Conservation (phyloP, 164 flowering plant species). For the Platanus orientalis region DNA sequence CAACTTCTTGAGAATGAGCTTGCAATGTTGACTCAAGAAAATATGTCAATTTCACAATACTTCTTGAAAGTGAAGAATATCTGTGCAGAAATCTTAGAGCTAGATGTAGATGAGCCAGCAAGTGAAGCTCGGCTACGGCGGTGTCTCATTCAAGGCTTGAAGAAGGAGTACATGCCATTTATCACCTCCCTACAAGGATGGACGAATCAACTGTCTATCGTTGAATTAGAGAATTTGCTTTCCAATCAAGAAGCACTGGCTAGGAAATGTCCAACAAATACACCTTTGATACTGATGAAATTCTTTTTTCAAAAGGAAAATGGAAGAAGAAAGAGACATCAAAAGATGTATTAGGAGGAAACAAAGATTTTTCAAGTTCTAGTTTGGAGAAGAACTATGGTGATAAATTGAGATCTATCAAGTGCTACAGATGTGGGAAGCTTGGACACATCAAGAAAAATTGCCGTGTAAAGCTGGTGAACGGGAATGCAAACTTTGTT, state of each 20-base stretch:
- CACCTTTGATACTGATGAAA: conserved; percentile 2
- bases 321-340: not conserved
- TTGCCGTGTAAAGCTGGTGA: not conserved
- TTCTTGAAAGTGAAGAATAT: conserved; percentile 11
- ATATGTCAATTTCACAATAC: conserved; percentile 2
- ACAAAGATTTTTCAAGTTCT: no score
- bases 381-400: not conserved
- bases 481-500: no score
- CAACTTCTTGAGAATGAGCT: conserved; percentile 5
- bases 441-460: conserved; percentile 4
- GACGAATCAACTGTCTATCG: conserved; percentile 11
- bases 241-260: conserved; percentile 11
- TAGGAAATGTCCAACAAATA: conserved; percentile 5
- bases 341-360: no score
- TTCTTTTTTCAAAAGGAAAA: no score
- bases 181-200: conserved; percentile 15
- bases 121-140: conserved; percentile 7
- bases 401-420: conserved; percentile 5
- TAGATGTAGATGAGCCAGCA: conserved; percentile 7
- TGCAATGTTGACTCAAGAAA: not conserved
- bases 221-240: conserved; percentile 13
- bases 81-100: conserved; percentile 14
- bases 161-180: no score
- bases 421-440: conserved; percentile 9
- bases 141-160: no score